Evolutionary conservation across 495 filamentous ascomycete species (phyloP).

Genomic region (Acidomyces sp.): DNA sequence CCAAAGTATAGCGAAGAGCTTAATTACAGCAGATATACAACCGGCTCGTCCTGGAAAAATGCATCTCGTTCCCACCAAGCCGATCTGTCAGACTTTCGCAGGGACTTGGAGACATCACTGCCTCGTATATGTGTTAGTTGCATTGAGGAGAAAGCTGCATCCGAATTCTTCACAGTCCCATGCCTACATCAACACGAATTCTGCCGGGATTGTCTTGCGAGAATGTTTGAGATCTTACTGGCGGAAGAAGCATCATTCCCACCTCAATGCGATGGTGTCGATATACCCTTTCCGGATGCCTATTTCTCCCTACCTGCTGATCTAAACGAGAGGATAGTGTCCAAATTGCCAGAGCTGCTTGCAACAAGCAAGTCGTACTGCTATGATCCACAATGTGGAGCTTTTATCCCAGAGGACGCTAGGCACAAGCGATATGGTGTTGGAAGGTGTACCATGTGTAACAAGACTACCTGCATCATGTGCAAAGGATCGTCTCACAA

Average conservation of each 20-base stretch:
- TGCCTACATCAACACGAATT: constrained; percentile 9
- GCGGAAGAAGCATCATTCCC: constrained; percentile 16
- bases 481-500: constrained; percentile 10
- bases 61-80: background rate
- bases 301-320: constrained; percentile 4
- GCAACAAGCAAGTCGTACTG: constrained; percentile 13
- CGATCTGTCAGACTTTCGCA: too few relatives aligned
- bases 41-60: background rate
- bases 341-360: constrained; percentile 6
- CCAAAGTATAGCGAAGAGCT: too few relatives aligned
- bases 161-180: constrained; percentile 1
- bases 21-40: background rate
- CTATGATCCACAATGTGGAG: constrained; percentile 6
- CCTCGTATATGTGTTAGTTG: constrained; percentile 4
- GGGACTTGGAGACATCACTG: background rate
- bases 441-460: constrained; percentile 5
- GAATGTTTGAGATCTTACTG: constrained; percentile 9
- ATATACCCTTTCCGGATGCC: constrained; percentile 5
- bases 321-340: constrained; percentile 2
- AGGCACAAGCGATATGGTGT: constrained; percentile 3
- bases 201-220: constrained; percentile 7
- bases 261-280: constrained; percentile 8
- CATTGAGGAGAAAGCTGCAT: constrained; percentile 3
- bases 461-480: constrained; percentile 6
- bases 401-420: constrained; percentile 4